Percentiles rank a stretch among this genome's conserved stretches.
Evolutionary conservation across 2,329 filamentous ascomycete species (phyloP).

Genomic region (Xylariaceae sp.): DNA sequence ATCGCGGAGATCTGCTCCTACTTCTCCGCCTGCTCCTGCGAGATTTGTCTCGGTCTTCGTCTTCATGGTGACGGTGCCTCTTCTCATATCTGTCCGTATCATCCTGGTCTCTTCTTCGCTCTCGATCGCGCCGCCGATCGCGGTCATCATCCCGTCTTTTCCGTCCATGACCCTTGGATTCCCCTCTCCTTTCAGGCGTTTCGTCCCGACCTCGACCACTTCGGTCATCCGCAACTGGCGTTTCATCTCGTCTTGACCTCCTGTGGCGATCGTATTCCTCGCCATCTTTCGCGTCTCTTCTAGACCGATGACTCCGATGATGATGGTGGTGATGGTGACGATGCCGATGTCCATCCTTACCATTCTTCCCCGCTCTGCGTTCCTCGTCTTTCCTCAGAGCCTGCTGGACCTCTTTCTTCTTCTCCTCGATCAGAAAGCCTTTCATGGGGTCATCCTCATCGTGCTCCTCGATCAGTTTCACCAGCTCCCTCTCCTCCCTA

Average conservation of each 20-base stretch:
- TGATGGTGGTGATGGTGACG: constrained; percentile 48
- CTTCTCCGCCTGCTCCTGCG: constrained; percentile 39
- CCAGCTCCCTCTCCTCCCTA: constrained; percentile 80
- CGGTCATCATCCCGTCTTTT: constrained; percentile 36
- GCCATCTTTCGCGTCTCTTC: constrained; percentile 32
- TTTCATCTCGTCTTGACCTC: constrained; percentile 44
- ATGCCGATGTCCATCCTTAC: constrained; percentile 43
- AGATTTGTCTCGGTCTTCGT: constrained; percentile 31
- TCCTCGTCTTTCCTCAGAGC: constrained; percentile 62
- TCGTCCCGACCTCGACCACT: constrained; percentile 31
- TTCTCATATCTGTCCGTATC: constrained; percentile 26
- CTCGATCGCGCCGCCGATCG: constrained; percentile 26
- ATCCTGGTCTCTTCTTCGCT: constrained; percentile 26
- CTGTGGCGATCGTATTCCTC: constrained; percentile 30
- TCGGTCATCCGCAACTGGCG: constrained; percentile 30
- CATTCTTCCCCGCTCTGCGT: constrained; percentile 52
- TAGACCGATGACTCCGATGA: constrained; percentile 50
- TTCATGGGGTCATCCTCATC: constrained; percentile 99
- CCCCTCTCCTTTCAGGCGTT: constrained; percentile 32
- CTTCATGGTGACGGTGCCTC: constrained; percentile 18
- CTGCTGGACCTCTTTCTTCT: constrained; percentile 82
- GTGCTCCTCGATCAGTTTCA: constrained; percentile 73
- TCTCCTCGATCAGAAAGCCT: constrained; percentile 82
- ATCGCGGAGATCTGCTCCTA: constrained; percentile 49
- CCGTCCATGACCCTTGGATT: constrained; percentile 36